Evolutionary conservation across 177 flowering plant genomes (phyloP), one percentile per base, ranked within the genome.

Genomic region (Vitis hybrid): DNA sequence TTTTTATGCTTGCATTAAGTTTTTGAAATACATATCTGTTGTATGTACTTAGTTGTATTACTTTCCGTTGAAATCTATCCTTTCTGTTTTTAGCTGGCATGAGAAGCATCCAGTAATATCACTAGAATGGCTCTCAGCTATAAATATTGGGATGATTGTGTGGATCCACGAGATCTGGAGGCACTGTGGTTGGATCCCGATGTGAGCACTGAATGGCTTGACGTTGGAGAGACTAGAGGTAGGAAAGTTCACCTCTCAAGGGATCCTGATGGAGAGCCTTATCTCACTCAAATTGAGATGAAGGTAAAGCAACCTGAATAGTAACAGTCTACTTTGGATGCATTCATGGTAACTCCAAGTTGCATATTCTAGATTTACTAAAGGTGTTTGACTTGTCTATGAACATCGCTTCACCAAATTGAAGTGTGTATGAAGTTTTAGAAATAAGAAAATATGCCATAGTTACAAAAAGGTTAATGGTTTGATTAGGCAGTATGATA

Each of bases 181-280:
- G 89, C 75, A 60, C 82, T 94, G 97, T 94, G 98, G 98, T 69
- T 34, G 69, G 78, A 83, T 66, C 84, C 88, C 65, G 81, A 78
- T 21, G 97, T 94, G 52, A 77, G 83, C 60, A 71, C 83, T 58
- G 98, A 94, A 76, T 94, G 98, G 98, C 45, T 83, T 70, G 80
- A 79, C 70, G 98, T 85, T 60, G 98, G 98, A 72, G 98, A 94
- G 79, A 74, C 82, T 2, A 82, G 60, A 74, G 94, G 87, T 12
- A 79, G 83, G 52, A 94, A 84, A 40, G 91, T 94, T 78, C 98
- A 89, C 75, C 87, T 94, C 34, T 91, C 95, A 61, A 85, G 98
- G 26, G 97, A 91, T 86, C 94, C 97, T 62, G 97, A 94, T 73
- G 97, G 97, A 60, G 87, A 94, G 51, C 80, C 83, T 75, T 94